phyloP scores from a whole-genome alignment of 2,329 filamentous ascomycete species.

The Ascochyta viciae-villosae region DNA sequence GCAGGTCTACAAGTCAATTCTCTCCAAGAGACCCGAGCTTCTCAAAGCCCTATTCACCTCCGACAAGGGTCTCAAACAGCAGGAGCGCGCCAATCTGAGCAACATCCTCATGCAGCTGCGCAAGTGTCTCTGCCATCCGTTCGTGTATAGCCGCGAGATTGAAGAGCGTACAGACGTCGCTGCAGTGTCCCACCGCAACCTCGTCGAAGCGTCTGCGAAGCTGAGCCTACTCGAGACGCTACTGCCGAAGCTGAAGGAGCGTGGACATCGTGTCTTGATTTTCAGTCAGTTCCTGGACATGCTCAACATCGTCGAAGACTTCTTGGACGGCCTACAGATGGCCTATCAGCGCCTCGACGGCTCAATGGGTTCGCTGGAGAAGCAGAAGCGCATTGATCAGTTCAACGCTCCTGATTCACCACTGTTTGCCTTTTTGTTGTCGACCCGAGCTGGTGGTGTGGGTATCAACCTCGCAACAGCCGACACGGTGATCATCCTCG shows the following conservation, averaged over 20 bases:
- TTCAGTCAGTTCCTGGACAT: conserved; percentile 95
- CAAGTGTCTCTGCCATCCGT: conserved; percentile 94
- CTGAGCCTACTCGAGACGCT: conserved; percentile 83
- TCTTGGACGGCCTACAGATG: conserved; percentile 77
- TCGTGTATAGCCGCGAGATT: conserved; percentile 88
- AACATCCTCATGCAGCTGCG: conserved; percentile 96
- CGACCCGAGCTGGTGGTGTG: conserved; percentile 92
- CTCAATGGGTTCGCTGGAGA: conserved; percentile 78
- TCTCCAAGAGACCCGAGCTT: conserved; percentile 87
- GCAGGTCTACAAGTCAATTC: conserved; percentile 91
- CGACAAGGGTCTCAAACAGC: conserved; percentile 63
- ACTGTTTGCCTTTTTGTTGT: conserved; percentile 89
- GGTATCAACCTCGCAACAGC: conserved; percentile 97
- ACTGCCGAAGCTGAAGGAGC: conserved; percentile 83
- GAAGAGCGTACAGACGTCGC: conserved; percentile 77
- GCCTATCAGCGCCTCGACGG: conserved; percentile 85
- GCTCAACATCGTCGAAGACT: conserved; percentile 89
- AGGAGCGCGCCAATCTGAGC: conserved; percentile 81
- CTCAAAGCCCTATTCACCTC: conserved; percentile 85
- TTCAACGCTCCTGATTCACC: conserved; percentile 86
- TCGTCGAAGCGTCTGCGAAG: conserved; percentile 92
- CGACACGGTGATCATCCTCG: conserved; percentile 96
- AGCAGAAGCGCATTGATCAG: conserved; percentile 91
- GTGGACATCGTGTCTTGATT: conserved; percentile 88
- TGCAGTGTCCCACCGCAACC: conserved; percentile 73